Evolutionary conservation across 2,329 filamentous ascomycete species (phyloP).

Genomic region (Pseudopyricularia cyperi): DNA sequence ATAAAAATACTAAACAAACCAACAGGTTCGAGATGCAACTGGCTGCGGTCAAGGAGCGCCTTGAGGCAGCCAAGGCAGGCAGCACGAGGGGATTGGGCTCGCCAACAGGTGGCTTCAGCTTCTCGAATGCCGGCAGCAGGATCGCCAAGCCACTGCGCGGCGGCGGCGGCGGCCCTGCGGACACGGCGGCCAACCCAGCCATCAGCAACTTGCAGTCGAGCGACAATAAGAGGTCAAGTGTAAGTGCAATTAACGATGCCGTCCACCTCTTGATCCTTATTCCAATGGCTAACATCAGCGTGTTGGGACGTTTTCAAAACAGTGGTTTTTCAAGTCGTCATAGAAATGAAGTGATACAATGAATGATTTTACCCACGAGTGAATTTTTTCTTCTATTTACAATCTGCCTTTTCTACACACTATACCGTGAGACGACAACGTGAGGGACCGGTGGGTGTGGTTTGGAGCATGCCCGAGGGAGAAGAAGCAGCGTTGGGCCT

Average conservation of each 20-base stretch:
- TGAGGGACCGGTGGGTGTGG: no score
- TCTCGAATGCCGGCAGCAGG: constrained; percentile 47
- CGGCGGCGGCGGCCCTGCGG: constrained; percentile 30
- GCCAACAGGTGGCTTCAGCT: constrained; percentile 57
- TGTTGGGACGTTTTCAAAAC: constrained; percentile 3
- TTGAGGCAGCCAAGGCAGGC: constrained; percentile 87
- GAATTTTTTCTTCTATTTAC: neutral
- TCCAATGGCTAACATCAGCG: constrained; percentile 3
- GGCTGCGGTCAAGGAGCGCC: constrained; percentile 90
- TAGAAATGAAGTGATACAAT: neutral
- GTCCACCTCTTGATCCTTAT: neutral
- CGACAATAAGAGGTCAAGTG: constrained; percentile 54
- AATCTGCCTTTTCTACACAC: neutral
- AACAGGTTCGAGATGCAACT: constrained; percentile 92
- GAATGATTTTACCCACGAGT: neutral
- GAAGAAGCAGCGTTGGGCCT: no score
- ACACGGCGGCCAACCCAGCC: constrained; percentile 35
- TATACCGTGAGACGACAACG: neutral
- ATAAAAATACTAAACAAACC: neutral
- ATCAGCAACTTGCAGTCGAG: constrained; percentile 47
- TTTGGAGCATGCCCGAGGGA: no score
- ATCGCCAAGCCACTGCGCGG: constrained; percentile 59
- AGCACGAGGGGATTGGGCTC: constrained; percentile 73
- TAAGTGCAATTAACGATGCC: neutral
- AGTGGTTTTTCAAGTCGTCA: constrained; percentile 4